phyloP scores from a whole-genome alignment of 495 filamentous ascomycete genomes.

The Penicillium lividum region DNA sequence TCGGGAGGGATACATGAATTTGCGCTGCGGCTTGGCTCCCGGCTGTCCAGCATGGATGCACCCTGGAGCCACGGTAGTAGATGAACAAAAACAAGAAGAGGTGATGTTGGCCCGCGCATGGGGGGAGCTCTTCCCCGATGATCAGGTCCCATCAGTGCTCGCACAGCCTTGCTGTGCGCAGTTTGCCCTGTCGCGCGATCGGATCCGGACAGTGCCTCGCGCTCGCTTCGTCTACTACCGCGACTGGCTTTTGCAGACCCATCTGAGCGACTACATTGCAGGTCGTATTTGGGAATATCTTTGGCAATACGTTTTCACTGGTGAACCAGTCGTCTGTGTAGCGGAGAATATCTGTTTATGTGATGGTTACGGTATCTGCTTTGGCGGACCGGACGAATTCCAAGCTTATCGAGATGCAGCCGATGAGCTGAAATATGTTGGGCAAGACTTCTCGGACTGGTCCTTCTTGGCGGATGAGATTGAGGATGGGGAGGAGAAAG shows the following conservation, averaged over 20 bases:
- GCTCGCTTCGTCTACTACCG: slow-evolving; percentile 63
- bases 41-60: slow-evolving; percentile 70
- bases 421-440: slow-evolving; percentile 39
- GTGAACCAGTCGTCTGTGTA: slow-evolving; percentile 59
- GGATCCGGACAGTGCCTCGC: slow-evolving; percentile 57
- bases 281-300: slow-evolving; percentile 77
- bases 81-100: slow-evolving; percentile 62
- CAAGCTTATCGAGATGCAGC: slow-evolving; percentile 47
- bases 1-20: slow-evolving; percentile 64
- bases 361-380: slow-evolving; percentile 77
- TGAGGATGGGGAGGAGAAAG: slow-evolving; percentile 34
- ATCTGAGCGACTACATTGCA: slow-evolving; percentile 63
- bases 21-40: slow-evolving; percentile 61
- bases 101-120: slow-evolving; percentile 54
- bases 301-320: slow-evolving; percentile 71
- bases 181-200: slow-evolving; percentile 60
- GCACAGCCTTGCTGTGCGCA: slow-evolving; percentile 68
- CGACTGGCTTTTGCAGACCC: slow-evolving; percentile 67
- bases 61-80: slow-evolving; percentile 52
- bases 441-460: slow-evolving; percentile 53
- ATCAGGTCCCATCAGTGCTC: slow-evolving; percentile 53
- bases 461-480: slow-evolving; percentile 37
- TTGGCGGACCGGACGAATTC: slow-evolving; percentile 59
- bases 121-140: slow-evolving; percentile 57
- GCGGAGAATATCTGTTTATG: slow-evolving; percentile 72